Evolutionary conservation across 371 early-diverging fungal genomes (phyloP).

Genomic region (Blakeslea trispora): DNA sequence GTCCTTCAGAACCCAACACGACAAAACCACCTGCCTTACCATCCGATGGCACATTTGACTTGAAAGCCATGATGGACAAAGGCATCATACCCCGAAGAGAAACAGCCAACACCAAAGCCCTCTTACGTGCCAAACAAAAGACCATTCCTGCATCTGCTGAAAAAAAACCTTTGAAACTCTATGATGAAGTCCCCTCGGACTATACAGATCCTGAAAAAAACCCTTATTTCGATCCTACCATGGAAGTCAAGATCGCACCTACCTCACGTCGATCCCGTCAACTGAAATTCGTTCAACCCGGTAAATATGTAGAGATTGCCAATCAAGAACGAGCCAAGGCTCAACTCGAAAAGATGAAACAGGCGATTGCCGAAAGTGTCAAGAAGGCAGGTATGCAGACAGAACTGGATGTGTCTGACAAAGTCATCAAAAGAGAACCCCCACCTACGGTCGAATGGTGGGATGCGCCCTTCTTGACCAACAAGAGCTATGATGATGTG

Average conservation of each 20-base stretch:
- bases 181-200: slow-evolving; percentile 37
- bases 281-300: slow-evolving; percentile 81
- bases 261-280: slow-evolving; percentile 55
- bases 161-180: slow-evolving; percentile 44
- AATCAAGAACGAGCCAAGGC: slow-evolving; percentile 79
- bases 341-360: slow-evolving; percentile 80
- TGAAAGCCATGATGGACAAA: slow-evolving; percentile 54
- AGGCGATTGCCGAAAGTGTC: slow-evolving; percentile 81
- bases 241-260: slow-evolving; percentile 55
- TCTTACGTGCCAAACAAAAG: slow-evolving; percentile 32
- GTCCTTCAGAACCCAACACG: slow-evolving; percentile 4
- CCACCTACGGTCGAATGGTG: slow-evolving; percentile 95
- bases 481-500: slow-evolving; percentile 72
- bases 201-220: slow-evolving; percentile 75
- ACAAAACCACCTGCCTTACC: slow-evolving; percentile 31
- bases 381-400: slow-evolving; percentile 84
- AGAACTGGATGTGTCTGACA: slow-evolving; percentile 78
- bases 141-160: slow-evolving; percentile 20
- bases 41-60: slow-evolving; percentile 35
- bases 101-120: slow-evolving; percentile 52
- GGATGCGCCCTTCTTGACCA: slow-evolving; percentile 85
- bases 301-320: slow-evolving; percentile 80
- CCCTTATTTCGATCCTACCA: slow-evolving; percentile 82
- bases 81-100: slow-evolving; percentile 58
- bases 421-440: slow-evolving; percentile 67